A percentile compares a stretch with the other conserved stretches of the same genome.
phyloP scores from a whole-genome alignment of 2,329 filamentous ascomycete genomes.

The Fusarium compactum region DNA sequence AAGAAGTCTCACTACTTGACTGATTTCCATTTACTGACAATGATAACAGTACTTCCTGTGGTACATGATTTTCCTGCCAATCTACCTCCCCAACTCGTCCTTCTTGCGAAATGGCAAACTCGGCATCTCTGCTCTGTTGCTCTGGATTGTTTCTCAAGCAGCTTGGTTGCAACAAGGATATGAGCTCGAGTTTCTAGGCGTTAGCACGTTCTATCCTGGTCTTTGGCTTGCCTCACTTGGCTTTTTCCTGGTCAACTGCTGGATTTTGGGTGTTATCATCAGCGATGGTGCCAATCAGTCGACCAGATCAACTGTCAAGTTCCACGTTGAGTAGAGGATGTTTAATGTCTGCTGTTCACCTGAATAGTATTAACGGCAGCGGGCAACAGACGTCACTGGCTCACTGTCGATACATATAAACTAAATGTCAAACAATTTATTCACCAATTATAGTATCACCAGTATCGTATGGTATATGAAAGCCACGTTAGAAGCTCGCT shows the following conservation, averaged over 20 bases:
- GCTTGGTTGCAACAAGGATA: constrained; percentile 82
- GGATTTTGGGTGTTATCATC: constrained; percentile 86
- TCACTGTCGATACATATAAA: not conserved
- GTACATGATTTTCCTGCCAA: constrained; percentile 94
- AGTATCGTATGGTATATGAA: constrained; percentile 44
- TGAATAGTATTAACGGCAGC: not conserved
- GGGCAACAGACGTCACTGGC: not conserved
- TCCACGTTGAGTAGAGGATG: constrained; percentile 38
- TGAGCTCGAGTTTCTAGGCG: constrained; percentile 81
- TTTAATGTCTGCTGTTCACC: not conserved
- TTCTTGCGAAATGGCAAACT: constrained; percentile 70
- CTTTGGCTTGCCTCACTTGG: constrained; percentile 79
- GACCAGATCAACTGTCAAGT: constrained; percentile 27
- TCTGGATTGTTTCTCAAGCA: constrained; percentile 84
- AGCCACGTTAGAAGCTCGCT: constrained; percentile 17
- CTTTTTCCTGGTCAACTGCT: constrained; percentile 89
- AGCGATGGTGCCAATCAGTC: constrained; percentile 63
- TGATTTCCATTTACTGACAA: constrained; percentile 25
- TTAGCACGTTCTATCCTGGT: constrained; percentile 86
- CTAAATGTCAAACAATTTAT: constrained; percentile 16
- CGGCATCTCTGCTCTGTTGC: constrained; percentile 72
- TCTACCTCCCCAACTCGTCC: constrained; percentile 86
- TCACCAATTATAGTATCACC: constrained; percentile 26
- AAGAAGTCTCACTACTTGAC: constrained; percentile 48
- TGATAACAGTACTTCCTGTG: constrained; percentile 88